Percentiles rank a stretch among this genome's conserved stretches.
Conservation (phyloP, 805 yeast genomes). For the Blastobotrys terrestris region DNA sequence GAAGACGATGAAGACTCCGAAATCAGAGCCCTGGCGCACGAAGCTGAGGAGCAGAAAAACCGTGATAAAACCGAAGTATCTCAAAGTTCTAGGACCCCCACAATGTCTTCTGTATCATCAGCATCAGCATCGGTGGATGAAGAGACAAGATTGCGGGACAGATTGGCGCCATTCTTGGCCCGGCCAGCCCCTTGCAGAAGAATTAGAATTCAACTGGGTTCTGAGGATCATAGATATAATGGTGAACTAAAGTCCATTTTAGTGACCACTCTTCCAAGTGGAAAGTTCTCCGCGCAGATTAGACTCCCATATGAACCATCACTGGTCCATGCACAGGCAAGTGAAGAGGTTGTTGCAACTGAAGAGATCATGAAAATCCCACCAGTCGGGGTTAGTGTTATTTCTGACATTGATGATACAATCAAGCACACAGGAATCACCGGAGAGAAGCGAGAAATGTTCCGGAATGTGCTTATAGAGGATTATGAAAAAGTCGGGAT, state of each 20-base stretch:
- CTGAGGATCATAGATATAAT: constrained; percentile 30
- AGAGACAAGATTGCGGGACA: constrained; percentile 43
- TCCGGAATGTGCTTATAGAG: constrained; percentile 68
- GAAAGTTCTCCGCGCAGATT: constrained; percentile 54
- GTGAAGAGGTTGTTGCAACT: constrained; percentile 41
- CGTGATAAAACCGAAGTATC: background rate
- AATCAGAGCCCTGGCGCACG: background rate
- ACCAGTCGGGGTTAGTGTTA: constrained; percentile 55
- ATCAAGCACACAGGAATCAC: constrained; percentile 84
- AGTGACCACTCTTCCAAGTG: constrained; percentile 36
- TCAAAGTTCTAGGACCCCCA: background rate
- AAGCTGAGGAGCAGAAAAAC: background rate
- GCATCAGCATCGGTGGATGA: background rate
- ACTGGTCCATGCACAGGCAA: constrained; percentile 32
- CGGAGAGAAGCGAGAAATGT: constrained; percentile 77
- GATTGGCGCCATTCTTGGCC: constrained; percentile 67
- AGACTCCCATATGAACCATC: constrained; percentile 57
- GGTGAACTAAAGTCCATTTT: constrained; percentile 1
- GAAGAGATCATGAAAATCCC: constrained; percentile 38
- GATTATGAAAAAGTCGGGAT: constrained; percentile 63
- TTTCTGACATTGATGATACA: constrained; percentile 94
- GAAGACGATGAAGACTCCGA: background rate
- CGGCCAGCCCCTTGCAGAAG: constrained; percentile 55
- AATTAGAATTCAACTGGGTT: constrained; percentile 48
- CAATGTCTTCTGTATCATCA: background rate